phyloP scores from a whole-genome alignment of 345 rosid genomes.

The Populus pruinosa region DNA sequence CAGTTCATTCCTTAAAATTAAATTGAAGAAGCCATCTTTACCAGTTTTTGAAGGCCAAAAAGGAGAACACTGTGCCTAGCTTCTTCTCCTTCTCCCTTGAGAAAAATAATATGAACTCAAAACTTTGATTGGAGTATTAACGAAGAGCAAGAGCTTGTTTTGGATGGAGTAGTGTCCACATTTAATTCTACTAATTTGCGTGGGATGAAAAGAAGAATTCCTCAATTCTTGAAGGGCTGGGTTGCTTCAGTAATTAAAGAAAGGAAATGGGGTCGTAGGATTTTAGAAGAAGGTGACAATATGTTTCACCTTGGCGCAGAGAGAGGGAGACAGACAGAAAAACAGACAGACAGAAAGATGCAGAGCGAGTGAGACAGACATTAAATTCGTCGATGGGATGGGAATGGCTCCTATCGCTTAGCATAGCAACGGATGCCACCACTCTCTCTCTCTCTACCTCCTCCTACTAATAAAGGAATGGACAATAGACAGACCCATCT shows the following conservation, averaged over 20 bases:
- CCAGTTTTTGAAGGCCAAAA: not conserved
- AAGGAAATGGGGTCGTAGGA: not conserved
- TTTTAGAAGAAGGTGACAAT: constrained; percentile 10
- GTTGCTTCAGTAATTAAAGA: not conserved
- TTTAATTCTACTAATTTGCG: not conserved
- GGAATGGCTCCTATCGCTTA: not conserved
- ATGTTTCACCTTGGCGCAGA: constrained; percentile 1
- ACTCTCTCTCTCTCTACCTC: no score
- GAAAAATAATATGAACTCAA: no score
- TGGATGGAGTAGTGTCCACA: not conserved
- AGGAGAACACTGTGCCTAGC: not conserved
- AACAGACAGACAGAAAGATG: not conserved
- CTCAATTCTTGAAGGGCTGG: not conserved
- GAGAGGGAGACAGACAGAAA: not conserved
- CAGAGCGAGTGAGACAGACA: not conserved
- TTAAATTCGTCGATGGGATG: not conserved
- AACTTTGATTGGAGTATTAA: not conserved
- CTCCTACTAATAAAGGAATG: no score
- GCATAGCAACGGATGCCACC: not conserved
- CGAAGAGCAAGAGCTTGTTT: not conserved
- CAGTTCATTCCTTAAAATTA: not conserved
- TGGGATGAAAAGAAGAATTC: not conserved
- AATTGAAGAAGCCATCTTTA: not conserved
- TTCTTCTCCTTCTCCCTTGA: not conserved
- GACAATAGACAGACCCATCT: no score